Evolutionary conservation across 2,329 filamentous ascomycete species (phyloP).

Genomic region (Phialophora expanda): DNA sequence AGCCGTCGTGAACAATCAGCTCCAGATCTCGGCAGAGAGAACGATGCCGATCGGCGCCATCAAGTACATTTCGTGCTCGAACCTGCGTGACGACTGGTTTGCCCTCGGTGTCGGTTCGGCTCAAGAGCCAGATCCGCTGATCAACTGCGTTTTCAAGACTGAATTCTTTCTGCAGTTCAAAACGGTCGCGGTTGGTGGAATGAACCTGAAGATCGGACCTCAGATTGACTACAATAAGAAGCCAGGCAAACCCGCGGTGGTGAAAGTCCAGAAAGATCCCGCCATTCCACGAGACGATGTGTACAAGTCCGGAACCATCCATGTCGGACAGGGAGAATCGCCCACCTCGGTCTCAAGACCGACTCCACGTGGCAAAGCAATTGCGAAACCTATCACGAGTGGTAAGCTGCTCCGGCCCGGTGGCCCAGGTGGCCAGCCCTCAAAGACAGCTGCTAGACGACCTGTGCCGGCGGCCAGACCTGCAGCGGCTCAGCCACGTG

Average conservation of each 20-base stretch:
- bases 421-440: constrained; percentile 80
- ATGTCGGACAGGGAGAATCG: constrained; percentile 82
- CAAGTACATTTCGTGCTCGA: constrained; percentile 83
- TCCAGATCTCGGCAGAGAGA: constrained; percentile 80
- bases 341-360: constrained; percentile 81
- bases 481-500: constrained; percentile 26
- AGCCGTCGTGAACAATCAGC: constrained; percentile 77
- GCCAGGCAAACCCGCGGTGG: constrained; percentile 83
- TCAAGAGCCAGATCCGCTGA: constrained; percentile 88
- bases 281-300: constrained; percentile 72
- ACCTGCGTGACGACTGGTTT: constrained; percentile 93
- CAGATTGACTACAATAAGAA: constrained; percentile 96
- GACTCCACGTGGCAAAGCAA: constrained; percentile 83
- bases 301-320: constrained; percentile 93
- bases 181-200: constrained; percentile 75
- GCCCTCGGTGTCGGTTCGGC: constrained; percentile 86
- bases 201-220: constrained; percentile 82
- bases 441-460: constrained; percentile 56
- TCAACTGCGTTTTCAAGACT: constrained; percentile 94
- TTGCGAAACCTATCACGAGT: constrained; percentile 87
- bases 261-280: constrained; percentile 91
- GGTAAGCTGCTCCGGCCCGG: constrained; percentile 91
- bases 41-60: constrained; percentile 84
- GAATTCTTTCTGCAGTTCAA: constrained; percentile 94
- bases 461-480: constrained; percentile 48